These are phyloP conservation scores for Dryas alaskensis DNA, from an alignment of 306 rosid species.

Conservation along the genomic window DNA sequence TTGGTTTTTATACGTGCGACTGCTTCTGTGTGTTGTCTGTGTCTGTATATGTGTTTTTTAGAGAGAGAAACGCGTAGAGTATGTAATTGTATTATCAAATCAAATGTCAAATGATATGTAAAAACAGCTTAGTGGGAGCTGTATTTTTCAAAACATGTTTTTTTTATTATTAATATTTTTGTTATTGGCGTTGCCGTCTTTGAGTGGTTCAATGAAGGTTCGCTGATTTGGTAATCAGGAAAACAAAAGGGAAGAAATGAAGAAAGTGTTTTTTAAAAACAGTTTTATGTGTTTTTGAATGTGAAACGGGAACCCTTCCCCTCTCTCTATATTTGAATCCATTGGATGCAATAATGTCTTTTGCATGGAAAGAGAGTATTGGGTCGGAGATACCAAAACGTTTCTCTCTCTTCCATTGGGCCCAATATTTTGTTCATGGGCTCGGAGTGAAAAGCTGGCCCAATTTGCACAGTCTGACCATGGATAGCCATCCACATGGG, in stretches of 20 bases:
- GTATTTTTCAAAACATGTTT: not conserved
- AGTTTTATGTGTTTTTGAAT: not conserved
- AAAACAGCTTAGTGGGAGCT: constrained; percentile 35
- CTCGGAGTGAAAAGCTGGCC: not conserved
- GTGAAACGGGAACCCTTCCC: not conserved
- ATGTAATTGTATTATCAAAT: not conserved
- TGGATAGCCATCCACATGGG: no score
- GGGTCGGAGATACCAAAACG: not conserved
- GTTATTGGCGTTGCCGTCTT: constrained; percentile 13
- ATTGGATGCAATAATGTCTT: no score
- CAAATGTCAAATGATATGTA: not conserved
- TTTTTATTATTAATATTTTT: not conserved
- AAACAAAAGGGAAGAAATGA: constrained; percentile 1
- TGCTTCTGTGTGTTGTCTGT: not conserved
- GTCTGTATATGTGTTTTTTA: not conserved
- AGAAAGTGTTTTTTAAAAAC: not conserved
- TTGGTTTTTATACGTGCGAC: not conserved
- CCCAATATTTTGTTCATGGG: not conserved
- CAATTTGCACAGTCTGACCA: not conserved
- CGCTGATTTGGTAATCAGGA: not conserved
- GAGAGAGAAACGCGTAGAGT: constrained; percentile 31
- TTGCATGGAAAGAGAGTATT: no score
- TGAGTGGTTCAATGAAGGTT: constrained; percentile 30
- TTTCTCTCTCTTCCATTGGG: not conserved
- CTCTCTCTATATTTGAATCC: not conserved